Conservation (phyloP, 306 rosid genomes). For the Lathyrus oleraceus region DNA sequence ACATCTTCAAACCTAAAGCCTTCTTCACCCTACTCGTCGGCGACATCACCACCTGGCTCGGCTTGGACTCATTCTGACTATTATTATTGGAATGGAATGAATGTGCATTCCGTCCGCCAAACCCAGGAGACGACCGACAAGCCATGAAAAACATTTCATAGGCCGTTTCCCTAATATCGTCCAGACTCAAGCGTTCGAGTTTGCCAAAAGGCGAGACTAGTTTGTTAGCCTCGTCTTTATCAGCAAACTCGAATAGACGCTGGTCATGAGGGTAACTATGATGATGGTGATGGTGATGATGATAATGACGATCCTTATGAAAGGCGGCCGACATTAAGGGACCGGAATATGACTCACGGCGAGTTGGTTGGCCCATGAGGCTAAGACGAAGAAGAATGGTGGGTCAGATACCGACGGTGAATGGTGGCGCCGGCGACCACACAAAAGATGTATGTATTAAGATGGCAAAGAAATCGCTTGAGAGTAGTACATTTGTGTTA, state of each 20-base stretch:
- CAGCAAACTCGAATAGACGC: not conserved
- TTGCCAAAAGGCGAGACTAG: constrained; percentile 56
- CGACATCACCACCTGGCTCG: constrained; percentile 61
- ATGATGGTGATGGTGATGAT: constrained; percentile 26
- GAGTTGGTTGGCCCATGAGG: constrained; percentile 82
- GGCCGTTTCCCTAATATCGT: constrained; percentile 72
- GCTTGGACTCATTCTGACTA: constrained; percentile 19
- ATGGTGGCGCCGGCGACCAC: constrained; percentile 6
- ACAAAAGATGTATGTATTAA: not conserved
- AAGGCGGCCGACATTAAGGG: constrained; percentile 28
- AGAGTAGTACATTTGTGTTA: constrained; percentile 41
- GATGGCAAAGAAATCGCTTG: constrained; percentile 20
- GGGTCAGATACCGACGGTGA: constrained; percentile 38
- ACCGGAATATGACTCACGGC: constrained; percentile 63
- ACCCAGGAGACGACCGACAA: constrained; percentile 82
- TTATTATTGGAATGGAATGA: constrained; percentile 42
- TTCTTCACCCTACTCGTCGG: constrained; percentile 78
- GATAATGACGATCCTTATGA: constrained; percentile 39
- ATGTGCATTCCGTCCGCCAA: constrained; percentile 67
- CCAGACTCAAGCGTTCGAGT: constrained; percentile 51
- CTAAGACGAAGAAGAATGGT: not conserved
- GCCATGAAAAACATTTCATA: constrained; percentile 90
- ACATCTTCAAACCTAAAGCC: constrained; percentile 79
- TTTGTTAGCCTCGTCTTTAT: constrained; percentile 35
- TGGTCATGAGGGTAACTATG: not conserved